Percentiles rank a stretch among this genome's conserved stretches.
Conservation (phyloP, 2,329 filamentous ascomycete genomes). For the Fusarium buxicola region DNA sequence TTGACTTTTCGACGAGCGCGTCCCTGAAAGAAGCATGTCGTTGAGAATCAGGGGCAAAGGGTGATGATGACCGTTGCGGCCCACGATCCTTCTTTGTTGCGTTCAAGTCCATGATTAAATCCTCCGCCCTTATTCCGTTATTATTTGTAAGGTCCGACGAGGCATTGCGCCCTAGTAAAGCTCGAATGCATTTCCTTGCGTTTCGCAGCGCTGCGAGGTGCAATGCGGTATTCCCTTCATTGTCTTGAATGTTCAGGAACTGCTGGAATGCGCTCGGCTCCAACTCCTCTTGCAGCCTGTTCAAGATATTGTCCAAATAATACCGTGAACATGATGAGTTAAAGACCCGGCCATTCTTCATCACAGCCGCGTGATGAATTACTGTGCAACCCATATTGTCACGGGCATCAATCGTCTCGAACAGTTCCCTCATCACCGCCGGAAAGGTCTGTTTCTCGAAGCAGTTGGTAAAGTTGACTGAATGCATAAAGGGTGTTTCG, state of each 20-base stretch:
- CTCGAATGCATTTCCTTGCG: slow-evolving; percentile 88
- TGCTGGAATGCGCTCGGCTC: slow-evolving; percentile 81
- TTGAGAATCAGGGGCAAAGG: slow-evolving; percentile 72
- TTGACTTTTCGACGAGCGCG: slow-evolving; percentile 57
- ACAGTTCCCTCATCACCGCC: slow-evolving; percentile 82
- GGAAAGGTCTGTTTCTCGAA: slow-evolving; percentile 94
- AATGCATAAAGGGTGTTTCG: slow-evolving; percentile 94
- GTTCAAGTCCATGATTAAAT: slow-evolving; percentile 82
- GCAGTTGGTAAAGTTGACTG: slow-evolving; percentile 96
- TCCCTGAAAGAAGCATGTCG: slow-evolving; percentile 66
- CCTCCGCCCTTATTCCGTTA: slow-evolving; percentile 84
- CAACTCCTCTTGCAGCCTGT: slow-evolving; percentile 83
- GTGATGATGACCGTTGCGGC: slow-evolving; percentile 81
- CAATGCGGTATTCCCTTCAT: slow-evolving; percentile 87
- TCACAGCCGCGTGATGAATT: slow-evolving; percentile 93
- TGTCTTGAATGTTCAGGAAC: slow-evolving; percentile 84
- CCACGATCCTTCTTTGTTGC: slow-evolving; percentile 73
- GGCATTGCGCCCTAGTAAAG: slow-evolving; percentile 82
- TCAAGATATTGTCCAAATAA: slow-evolving; percentile 91
- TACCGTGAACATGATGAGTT: slow-evolving; percentile 92
- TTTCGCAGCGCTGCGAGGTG: slow-evolving; percentile 82
- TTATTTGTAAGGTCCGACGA: slow-evolving; percentile 85
- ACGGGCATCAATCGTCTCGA: slow-evolving; percentile 81
- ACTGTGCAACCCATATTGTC: slow-evolving; percentile 88
- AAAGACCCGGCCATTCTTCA: slow-evolving; percentile 81